Percentiles rank a stretch among this genome's conserved stretches.
These are phyloP conservation scores for Durio zibethinus DNA, from an alignment of 345 rosid genomes.

Conservation along the genomic window DNA sequence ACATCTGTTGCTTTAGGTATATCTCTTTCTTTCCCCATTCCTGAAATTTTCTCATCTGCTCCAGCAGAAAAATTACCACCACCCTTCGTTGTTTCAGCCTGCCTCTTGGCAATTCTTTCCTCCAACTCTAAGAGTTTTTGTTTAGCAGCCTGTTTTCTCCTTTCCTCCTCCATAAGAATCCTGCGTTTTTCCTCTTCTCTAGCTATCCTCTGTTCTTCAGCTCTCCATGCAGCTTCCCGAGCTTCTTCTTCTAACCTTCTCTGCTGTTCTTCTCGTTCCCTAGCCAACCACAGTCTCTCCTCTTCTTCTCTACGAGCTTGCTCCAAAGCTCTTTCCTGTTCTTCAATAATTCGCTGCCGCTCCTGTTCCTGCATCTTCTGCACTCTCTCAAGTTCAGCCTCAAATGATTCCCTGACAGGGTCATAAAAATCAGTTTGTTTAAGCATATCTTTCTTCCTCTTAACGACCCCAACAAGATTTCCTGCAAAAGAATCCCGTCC, in stretches of 20 bases:
- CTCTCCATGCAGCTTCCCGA: slow-evolving; percentile 86
- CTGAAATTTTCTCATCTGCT: slow-evolving; percentile 49
- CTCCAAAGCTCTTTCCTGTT: slow-evolving; percentile 84
- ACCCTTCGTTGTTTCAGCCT: slow-evolving; percentile 48
- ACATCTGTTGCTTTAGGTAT: slow-evolving; percentile 36
- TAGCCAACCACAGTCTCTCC: slow-evolving; percentile 68
- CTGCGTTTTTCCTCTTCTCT: slow-evolving; percentile 90
- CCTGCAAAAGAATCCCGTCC: slow-evolving; percentile 68
- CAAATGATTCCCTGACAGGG: slow-evolving; percentile 94
- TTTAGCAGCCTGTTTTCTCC: slow-evolving; percentile 94
- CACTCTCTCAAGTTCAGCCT: slow-evolving; percentile 98
- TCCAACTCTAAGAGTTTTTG: slow-evolving; percentile 93
- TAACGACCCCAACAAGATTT: slow-evolving; percentile 60
- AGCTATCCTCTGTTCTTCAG: slow-evolving; percentile 75
- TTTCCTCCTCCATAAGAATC: slow-evolving; percentile 84
- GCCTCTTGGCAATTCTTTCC: slow-evolving; percentile 87
- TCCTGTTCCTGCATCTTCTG: slow-evolving; percentile 97
- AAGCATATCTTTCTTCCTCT: slow-evolving; percentile 72
- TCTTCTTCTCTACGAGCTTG: slow-evolving; percentile 84
- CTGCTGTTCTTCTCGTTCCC: slow-evolving; percentile 75
- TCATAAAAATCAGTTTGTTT: slow-evolving; percentile 84
- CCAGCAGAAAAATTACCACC: slow-evolving; percentile 42
- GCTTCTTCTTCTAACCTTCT: slow-evolving; percentile 84
- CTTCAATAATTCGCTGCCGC: slow-evolving; percentile 63
- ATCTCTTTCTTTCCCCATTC: slow-evolving; percentile 45